A percentile compares a stretch with the other conserved stretches of the same genome.
These are phyloP conservation scores for Picea glauca DNA, from an alignment of 75 land plant species.

Conservation along the genomic window DNA sequence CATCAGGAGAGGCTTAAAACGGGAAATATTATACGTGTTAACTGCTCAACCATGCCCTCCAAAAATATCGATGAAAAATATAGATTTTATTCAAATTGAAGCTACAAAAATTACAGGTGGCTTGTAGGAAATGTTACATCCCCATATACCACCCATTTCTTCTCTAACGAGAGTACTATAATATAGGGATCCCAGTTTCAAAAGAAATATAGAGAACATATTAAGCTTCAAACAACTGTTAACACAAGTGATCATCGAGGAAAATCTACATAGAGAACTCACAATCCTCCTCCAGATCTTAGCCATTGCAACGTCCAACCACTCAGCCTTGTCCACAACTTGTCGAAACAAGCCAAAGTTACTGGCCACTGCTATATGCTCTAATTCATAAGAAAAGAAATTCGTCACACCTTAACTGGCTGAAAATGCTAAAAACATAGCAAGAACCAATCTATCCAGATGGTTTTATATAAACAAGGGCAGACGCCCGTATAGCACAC, in stretches of 20 bases:
- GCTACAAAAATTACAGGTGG: neutral
- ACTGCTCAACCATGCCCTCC: neutral
- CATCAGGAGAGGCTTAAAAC: neutral
- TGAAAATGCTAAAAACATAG: constrained; percentile 2
- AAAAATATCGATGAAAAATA: neutral
- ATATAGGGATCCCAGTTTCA: neutral
- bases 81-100: neutral
- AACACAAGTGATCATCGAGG: neutral
- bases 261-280: neutral
- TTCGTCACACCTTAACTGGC: neutral
- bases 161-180: neutral
- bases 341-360: neutral
- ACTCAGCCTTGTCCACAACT: neutral
- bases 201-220: neutral
- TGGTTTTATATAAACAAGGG: neutral
- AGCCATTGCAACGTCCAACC: neutral
- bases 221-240: neutral
- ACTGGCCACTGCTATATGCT: neutral
- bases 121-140: neutral
- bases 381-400: neutral
- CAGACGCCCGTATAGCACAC: neutral
- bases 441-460: neutral
- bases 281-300: neutral
- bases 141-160: neutral
- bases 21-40: neutral